A percentile compares a stretch with the other conserved stretches of the same genome.
phyloP scores from a whole-genome alignment of 2,329 filamentous ascomycete species.

The Fusarium armeniacum region DNA sequence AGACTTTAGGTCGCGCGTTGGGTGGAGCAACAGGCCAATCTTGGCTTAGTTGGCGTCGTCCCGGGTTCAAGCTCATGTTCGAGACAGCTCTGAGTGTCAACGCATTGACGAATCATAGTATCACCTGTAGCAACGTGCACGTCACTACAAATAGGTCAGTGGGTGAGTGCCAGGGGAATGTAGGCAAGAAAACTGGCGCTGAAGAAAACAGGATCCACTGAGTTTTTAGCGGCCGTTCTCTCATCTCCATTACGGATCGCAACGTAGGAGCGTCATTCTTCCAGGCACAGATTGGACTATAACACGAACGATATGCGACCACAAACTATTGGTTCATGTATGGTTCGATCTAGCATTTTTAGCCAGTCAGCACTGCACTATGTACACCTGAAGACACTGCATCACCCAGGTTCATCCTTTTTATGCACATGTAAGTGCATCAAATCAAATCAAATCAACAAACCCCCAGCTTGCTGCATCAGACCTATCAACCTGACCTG shows the following conservation, averaged over 20 bases:
- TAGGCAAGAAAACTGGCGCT: conserved; percentile 13
- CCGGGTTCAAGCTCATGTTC: conserved; percentile 25
- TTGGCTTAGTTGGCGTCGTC: conserved; percentile 26
- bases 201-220: conserved; percentile 18
- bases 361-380: neutral
- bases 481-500: neutral
- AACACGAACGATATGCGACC: neutral
- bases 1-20: conserved; percentile 26
- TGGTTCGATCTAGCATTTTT: conserved; percentile 14
- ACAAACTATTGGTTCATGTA: neutral
- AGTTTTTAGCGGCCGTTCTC: conserved; percentile 35
- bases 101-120: conserved; percentile 38
- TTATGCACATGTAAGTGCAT: conserved; percentile 19
- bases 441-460: conserved; percentile 1
- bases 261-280: conserved; percentile 3
- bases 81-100: conserved; percentile 33
- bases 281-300: neutral
- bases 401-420: neutral
- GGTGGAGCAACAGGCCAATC: conserved; percentile 30
- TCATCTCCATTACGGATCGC: conserved; percentile 7
- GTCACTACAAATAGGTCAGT: conserved; percentile 36
- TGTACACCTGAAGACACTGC: neutral
- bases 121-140: conserved; percentile 37
- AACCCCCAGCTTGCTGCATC: neutral
- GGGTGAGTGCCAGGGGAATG: conserved; percentile 14